A percentile compares a stretch with the other conserved stretches of the same genome.
Evolutionary conservation across 2,329 filamentous ascomycete species (phyloP).

Genomic region (Talaromyces albobiverticillius): DNA sequence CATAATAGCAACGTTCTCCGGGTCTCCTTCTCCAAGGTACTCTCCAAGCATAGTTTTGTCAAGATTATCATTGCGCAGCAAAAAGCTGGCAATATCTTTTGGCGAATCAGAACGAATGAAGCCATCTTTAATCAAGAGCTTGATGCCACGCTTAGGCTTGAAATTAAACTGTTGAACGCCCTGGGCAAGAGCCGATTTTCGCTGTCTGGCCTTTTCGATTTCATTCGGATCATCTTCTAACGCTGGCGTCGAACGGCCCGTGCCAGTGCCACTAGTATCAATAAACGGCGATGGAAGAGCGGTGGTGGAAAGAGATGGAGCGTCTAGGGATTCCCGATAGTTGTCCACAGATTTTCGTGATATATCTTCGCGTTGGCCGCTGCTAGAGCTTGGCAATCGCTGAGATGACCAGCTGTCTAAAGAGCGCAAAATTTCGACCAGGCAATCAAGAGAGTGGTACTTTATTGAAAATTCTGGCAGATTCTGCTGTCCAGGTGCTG

Average conservation of each 20-base stretch:
- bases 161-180: slow-evolving; percentile 93
- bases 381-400: slow-evolving; percentile 52
- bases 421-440: slow-evolving; percentile 85
- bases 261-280: slow-evolving; percentile 59
- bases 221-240: slow-evolving; percentile 88
- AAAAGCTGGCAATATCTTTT: slow-evolving; percentile 78
- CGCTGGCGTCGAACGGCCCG: slow-evolving; percentile 63
- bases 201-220: slow-evolving; percentile 90
- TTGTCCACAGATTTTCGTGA: slow-evolving; percentile 56
- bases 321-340: slow-evolving; percentile 74
- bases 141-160: slow-evolving; percentile 93
- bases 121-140: slow-evolving; percentile 74
- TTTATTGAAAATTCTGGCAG: slow-evolving; percentile 91
- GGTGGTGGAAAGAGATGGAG: slow-evolving; percentile 48
- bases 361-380: slow-evolving; percentile 47
- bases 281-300: slow-evolving; percentile 46
- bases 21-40: slow-evolving; percentile 88
- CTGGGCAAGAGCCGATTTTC: slow-evolving; percentile 87
- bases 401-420: slow-evolving; percentile 91
- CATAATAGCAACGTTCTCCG: slow-evolving; percentile 95
- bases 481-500: slow-evolving; percentile 52
- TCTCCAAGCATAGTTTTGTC: slow-evolving; percentile 93
- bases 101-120: slow-evolving; percentile 81
- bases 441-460: slow-evolving; percentile 78
- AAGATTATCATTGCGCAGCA: slow-evolving; percentile 75